A percentile compares a stretch with the other conserved stretches of the same genome.
Conservation (phyloP, 2,329 filamentous ascomycete species). For the Cladosporium austrohemisphaericum region DNA sequence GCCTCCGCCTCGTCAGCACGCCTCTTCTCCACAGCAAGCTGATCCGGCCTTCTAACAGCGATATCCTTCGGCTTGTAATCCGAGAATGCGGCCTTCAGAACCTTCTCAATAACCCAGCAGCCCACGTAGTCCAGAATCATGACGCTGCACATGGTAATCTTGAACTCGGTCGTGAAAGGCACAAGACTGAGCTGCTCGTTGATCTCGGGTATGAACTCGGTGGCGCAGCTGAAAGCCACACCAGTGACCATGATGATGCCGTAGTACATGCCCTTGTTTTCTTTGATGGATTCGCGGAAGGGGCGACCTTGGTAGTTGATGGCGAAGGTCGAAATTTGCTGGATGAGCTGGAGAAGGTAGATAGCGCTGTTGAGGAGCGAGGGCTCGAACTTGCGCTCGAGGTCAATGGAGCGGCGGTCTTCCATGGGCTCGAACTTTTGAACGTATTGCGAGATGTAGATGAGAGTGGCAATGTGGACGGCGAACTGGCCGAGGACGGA, state of each 20-base stretch:
- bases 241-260: conserved; percentile 85
- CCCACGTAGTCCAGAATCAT: conserved; percentile 86
- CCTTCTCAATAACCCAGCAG: conserved; percentile 84
- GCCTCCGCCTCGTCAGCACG: conserved; percentile 56
- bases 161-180: conserved; percentile 85
- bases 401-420: conserved; percentile 62
- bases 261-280: conserved; percentile 98
- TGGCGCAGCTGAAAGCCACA: conserved; percentile 90
- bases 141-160: conserved; percentile 72
- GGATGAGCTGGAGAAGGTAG: conserved; percentile 94
- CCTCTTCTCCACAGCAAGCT: conserved; percentile 70
- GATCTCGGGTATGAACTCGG: conserved; percentile 91
- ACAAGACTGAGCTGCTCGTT: conserved; percentile 92
- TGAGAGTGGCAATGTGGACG: conserved; percentile 86
- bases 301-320: conserved; percentile 99
- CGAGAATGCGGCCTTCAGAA: conserved; percentile 79
- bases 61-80: conserved; percentile 95
- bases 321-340: conserved; percentile 97
- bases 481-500: conserved; percentile 97
- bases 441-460: conserved; percentile 89
- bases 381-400: conserved; percentile 91
- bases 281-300: conserved; percentile 91
- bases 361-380: conserved; percentile 95
- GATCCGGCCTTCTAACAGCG: conserved; percentile 78
- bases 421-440: conserved; percentile 72